Evolutionary conservation across 495 filamentous ascomycete genomes (phyloP).

Genomic region (Massariosphaeria phaeospora): DNA sequence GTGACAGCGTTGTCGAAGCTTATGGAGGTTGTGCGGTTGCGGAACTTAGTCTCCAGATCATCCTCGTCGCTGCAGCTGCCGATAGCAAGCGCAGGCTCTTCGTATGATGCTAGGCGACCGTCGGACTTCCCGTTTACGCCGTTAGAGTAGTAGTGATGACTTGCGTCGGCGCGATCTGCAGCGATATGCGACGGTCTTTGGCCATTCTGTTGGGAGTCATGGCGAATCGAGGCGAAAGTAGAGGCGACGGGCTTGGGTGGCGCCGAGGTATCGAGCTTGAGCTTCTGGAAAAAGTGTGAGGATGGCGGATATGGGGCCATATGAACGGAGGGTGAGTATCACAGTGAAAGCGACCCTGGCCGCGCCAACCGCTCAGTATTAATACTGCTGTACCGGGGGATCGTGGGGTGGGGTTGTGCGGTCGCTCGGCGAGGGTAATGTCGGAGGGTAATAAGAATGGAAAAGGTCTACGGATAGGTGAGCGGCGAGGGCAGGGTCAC

Average conservation of each 20-base stretch:
- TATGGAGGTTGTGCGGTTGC: slow-evolving; percentile 39
- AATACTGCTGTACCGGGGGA: background rate
- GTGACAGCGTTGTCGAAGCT: slow-evolving; percentile 43
- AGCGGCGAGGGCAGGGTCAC: background rate
- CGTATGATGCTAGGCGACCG: background rate
- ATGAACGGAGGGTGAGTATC: slow-evolving; percentile 20
- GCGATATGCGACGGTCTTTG: background rate
- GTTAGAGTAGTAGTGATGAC: background rate
- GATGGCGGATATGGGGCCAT: slow-evolving; percentile 31
- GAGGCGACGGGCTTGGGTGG: slow-evolving; percentile 26
- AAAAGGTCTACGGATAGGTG: background rate
- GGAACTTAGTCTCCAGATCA: slow-evolving; percentile 24
- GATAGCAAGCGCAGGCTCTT: background rate
- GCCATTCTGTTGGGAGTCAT: slow-evolving; percentile 17
- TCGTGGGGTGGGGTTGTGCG: slow-evolving; percentile 23
- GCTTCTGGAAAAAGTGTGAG: slow-evolving; percentile 35
- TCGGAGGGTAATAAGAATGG: slow-evolving; percentile 26
- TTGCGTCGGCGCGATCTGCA: background rate
- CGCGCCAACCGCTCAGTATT: slow-evolving; percentile 15
- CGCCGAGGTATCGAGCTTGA: slow-evolving; percentile 33
- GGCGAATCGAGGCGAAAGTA: slow-evolving; percentile 29
- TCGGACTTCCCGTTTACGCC: slow-evolving; percentile 6
- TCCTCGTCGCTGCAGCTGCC: slow-evolving; percentile 10
- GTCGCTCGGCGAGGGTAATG: slow-evolving; percentile 27
- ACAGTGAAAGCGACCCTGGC: slow-evolving; percentile 25